Conservation (phyloP, 768 basidiomycete genomes). For the Mycena belliarum region DNA sequence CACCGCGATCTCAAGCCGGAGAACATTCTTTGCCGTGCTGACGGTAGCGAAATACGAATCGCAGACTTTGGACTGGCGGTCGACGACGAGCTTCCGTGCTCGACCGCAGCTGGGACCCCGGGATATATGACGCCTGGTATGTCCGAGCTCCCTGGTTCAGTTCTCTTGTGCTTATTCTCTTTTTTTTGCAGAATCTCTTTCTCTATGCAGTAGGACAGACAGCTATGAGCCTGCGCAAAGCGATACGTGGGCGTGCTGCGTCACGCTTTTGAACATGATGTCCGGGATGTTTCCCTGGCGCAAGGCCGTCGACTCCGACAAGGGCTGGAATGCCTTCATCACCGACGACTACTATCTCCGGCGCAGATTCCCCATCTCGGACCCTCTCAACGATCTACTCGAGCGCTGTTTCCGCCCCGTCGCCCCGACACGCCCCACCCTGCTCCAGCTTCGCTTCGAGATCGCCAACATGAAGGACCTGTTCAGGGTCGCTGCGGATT, state of each 20-base stretch:
- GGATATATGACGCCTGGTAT: slow-evolving; percentile 9
- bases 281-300: slow-evolving; percentile 55
- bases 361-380: slow-evolving; percentile 54
- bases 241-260: slow-evolving; percentile 49
- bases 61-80: slow-evolving; percentile 54
- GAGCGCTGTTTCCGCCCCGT: slow-evolving; percentile 50
- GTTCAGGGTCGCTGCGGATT: slow-evolving; percentile 21
- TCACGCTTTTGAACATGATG: slow-evolving; percentile 62
- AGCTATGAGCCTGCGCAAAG: slow-evolving; percentile 29
- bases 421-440: slow-evolving; percentile 40
- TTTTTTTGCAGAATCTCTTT: too few relatives aligned
- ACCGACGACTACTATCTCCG: slow-evolving; percentile 45
- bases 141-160: too few relatives aligned
- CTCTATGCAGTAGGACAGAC: neutral
- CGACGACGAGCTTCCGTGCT: slow-evolving; percentile 16
- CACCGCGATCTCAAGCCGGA: slow-evolving; percentile 51
- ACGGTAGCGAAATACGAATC: slow-evolving; percentile 40
- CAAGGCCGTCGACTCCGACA: slow-evolving; percentile 47
- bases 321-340: slow-evolving; percentile 48
- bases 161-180: too few relatives aligned
- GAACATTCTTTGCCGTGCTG: slow-evolving; percentile 63
- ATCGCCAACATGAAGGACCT: slow-evolving; percentile 44
- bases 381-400: slow-evolving; percentile 47
- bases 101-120: slow-evolving; percentile 22
- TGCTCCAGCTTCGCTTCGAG: slow-evolving; percentile 43